Percentiles rank a stretch among this genome's conserved stretches.
phyloP scores from a whole-genome alignment of 2,329 filamentous ascomycete species.

The Fonsecaea monophora region DNA sequence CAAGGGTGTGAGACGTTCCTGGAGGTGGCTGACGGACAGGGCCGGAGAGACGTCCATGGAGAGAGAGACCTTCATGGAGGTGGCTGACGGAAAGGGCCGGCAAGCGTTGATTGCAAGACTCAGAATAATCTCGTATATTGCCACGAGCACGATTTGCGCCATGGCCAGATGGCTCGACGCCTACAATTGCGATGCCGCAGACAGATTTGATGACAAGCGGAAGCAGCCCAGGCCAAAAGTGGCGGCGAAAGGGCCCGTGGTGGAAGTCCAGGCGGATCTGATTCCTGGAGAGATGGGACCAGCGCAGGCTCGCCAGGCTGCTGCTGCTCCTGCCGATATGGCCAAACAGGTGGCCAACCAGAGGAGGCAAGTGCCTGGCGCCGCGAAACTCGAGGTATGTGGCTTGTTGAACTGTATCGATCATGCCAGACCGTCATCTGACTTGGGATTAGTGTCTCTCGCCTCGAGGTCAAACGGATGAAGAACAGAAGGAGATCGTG shows the following conservation, averaged over 20 bases:
- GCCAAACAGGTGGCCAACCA: slow-evolving; percentile 16
- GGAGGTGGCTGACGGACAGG: slow-evolving; percentile 87
- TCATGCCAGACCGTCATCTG: too few species aligned
- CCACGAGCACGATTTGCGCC: slow-evolving; percentile 87
- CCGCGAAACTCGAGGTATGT: neutral
- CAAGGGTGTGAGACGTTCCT: slow-evolving; percentile 99
- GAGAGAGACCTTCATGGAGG: slow-evolving; percentile 98
- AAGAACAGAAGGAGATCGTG: too few species aligned
- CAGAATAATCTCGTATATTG: slow-evolving; percentile 91
- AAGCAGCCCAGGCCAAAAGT: slow-evolving; percentile 77
- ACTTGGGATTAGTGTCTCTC: too few species aligned
- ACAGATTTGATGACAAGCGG: slow-evolving; percentile 84
- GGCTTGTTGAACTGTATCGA: too few species aligned
- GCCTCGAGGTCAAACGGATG: too few species aligned
- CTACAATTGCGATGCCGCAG: slow-evolving; percentile 87
- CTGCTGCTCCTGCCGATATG: slow-evolving; percentile 20
- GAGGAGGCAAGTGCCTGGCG: neutral
- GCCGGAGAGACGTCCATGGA: too few species aligned
- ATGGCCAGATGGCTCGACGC: slow-evolving; percentile 89
- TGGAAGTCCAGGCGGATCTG: neutral
- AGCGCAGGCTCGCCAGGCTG: slow-evolving; percentile 7
- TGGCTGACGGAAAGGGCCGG: slow-evolving; percentile 85
- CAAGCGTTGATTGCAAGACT: slow-evolving; percentile 88
- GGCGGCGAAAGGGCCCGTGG: slow-evolving; percentile 65
- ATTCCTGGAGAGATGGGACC: slow-evolving; percentile 11